A percentile compares a stretch with the other conserved stretches of the same genome.
These are phyloP conservation scores for Ophiostoma ips DNA, from an alignment of 2,329 filamentous ascomycete species.

Conservation along the genomic window DNA sequence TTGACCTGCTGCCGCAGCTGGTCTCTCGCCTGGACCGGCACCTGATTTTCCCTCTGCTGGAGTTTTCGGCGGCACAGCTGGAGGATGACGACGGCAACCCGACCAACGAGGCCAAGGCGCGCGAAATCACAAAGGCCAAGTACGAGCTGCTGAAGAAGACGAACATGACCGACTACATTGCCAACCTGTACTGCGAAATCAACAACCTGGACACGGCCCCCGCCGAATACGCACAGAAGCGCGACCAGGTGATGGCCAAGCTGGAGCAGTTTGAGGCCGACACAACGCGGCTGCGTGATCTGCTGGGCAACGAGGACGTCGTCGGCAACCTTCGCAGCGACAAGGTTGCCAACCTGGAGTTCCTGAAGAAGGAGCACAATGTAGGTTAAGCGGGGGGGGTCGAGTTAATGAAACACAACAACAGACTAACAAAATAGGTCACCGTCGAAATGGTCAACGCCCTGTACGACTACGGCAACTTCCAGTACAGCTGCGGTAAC, in stretches of 20 bases:
- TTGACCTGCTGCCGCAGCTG: slow-evolving; percentile 63
- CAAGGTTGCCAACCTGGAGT: slow-evolving; percentile 98
- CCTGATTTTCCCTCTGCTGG: slow-evolving; percentile 88
- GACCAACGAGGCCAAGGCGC: slow-evolving; percentile 39
- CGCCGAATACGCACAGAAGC: slow-evolving; percentile 75
- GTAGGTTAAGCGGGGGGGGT: slow-evolving; percentile 35
- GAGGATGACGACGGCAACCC: slow-evolving; percentile 48
- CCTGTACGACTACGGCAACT: slow-evolving; percentile 90
- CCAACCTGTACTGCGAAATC: slow-evolving; percentile 79
- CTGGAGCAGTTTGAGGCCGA: slow-evolving; percentile 75
- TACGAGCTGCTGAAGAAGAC: slow-evolving; percentile 91
- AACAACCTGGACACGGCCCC: slow-evolving; percentile 66
- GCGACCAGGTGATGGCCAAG: slow-evolving; percentile 73
- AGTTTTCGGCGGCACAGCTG: slow-evolving; percentile 74
- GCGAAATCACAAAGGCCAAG: slow-evolving; percentile 71
- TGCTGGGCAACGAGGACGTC: slow-evolving; percentile 79
- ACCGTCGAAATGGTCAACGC: slow-evolving; percentile 92
- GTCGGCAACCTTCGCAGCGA: slow-evolving; percentile 84
- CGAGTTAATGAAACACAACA: no score
- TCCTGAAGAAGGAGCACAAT: slow-evolving; percentile 88
- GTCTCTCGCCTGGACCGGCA: slow-evolving; percentile 90
- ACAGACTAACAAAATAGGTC: slow-evolving; percentile 35
- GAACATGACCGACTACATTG: slow-evolving; percentile 98
- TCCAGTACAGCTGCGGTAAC: slow-evolving; percentile 95
- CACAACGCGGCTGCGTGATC: slow-evolving; percentile 74